phyloP scores from a whole-genome alignment of 768 basidiomycete species.

The Cyclocybe aegerita region DNA sequence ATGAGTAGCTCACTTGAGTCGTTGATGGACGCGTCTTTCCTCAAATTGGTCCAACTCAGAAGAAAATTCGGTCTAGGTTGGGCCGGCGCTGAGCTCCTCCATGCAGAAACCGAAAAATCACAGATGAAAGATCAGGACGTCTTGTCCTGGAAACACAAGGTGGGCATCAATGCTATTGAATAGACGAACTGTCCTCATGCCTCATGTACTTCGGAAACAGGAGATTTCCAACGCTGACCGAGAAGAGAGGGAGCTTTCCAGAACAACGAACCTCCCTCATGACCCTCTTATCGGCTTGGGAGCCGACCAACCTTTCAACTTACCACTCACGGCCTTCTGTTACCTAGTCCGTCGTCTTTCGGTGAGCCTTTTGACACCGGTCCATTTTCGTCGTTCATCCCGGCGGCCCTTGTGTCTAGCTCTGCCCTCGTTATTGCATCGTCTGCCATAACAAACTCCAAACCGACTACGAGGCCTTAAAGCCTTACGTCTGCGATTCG shows the following conservation, averaged over 20 bases:
- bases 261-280: conserved; percentile 47
- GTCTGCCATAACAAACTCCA: conserved; percentile 66
- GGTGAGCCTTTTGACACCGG: conserved; percentile 31
- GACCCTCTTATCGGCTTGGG: conserved; percentile 48
- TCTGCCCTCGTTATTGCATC: conserved; percentile 70
- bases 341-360: conserved; percentile 66
- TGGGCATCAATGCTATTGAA: conserved; percentile 15
- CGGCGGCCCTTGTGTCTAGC: conserved; percentile 29
- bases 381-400: background rate
- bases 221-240: conserved; percentile 40
- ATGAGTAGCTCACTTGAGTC: conserved; percentile 64
- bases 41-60: conserved; percentile 52
- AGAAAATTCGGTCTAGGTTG: conserved; percentile 57
- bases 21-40: conserved; percentile 55
- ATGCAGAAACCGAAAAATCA: conserved; percentile 41
- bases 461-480: conserved; percentile 56
- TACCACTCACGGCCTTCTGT: conserved; percentile 61
- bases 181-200: background rate
- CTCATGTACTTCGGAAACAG: conserved; percentile 19
- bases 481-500: conserved; percentile 71
- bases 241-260: conserved; percentile 37
- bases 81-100: conserved; percentile 65
- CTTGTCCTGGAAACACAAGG: conserved; percentile 28
- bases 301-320: conserved; percentile 43
- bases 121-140: conserved; percentile 43